Base-by-base conservation (phyloP, 805 yeast species). In the Starmerella powellii region DNA sequence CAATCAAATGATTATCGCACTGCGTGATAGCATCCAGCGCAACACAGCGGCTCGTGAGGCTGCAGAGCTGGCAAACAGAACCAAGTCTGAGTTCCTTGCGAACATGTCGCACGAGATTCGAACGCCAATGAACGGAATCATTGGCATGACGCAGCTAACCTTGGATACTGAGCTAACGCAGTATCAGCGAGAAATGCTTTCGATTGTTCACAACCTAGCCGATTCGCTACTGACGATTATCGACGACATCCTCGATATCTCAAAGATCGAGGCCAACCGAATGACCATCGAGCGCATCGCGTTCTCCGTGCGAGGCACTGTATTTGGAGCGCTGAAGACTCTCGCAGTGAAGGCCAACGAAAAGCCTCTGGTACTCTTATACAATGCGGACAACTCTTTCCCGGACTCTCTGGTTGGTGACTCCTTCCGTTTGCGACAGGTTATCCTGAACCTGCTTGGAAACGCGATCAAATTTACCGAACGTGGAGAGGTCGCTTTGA, bases 31-130 rank as follows among this genome's bases (percentile, higher is more conserved):
- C 4, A 84, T 84, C 59, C 93, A 84, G 63, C 75, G 94, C 59
- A 84, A 84, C 57, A 83, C 95, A 0, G 91, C 88, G 10, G 94
- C 94, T 1, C 76, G 95, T 63, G 94, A 84, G 62, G 94, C 94
- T 29, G 95, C 95, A 30, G 95, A 84, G 57, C 67, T 83, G 53
- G 94, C 94, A 4, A 84, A 84, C 60, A 71, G 82, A 52, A 85
- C 94, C 3, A 84, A 84, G 61, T 83, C 94, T 8, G 95, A 84
- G 61, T 84, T 84, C 59, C 70, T 84, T 63, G 94, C 94, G 36
- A 84, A 84, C 56, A 84, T 81, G 72, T 80, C 88, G 5, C 84
- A 77, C 61, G 95, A 84, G 60, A 80, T 84, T 55, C 70, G 95
- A 60, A 84, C 95, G 2, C 95, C 95, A 17, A 79, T 84, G 75